Evolutionary conservation across 495 filamentous ascomycete species (phyloP), one percentile per base, ranked within the genome.

Genomic region (Paragyromitra xinjiangensis): DNA sequence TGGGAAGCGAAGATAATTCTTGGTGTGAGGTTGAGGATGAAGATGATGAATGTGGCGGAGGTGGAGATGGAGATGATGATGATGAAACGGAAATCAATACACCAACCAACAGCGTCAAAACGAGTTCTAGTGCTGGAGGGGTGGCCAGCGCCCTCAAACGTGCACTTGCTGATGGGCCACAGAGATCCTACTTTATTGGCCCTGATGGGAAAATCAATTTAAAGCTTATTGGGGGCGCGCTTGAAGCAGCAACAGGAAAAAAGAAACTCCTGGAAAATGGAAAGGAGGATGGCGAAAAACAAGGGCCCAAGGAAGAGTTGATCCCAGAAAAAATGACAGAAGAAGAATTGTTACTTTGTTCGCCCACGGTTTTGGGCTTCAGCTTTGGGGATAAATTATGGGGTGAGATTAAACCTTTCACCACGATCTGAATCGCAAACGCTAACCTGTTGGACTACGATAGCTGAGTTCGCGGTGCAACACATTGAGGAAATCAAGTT

Each of bases 401-500:
- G 85, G 78, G 85, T 75, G 74, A 84, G 69, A 83, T 85, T 64
- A 81, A 75, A 8, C 37, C 44, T 55, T 53, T 14, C 19, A 0
- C 11, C 48, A 53, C 3, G 26, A n/a, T 53, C 40, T 39, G 37
- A 48, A 22, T 19, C 14, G 0, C 16, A 22, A 39, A 50, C 63
- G 26, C 59, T 78, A 12, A 78, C 37, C 48, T 29, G 1, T 51
- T 55, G 71, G 42, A 7, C 24, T 42, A 24, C 5, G 7, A 9
- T 56, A 81, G 80, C 92, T 0, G 91, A 93, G 81, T 91, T 94
- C 76, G 88, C 87, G 45, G 87, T 93, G 59, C 89, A 88, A 3
- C 88, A 90, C 42, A 87, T 94, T 80, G 86, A 85, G 29, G 88
- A 92, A 8, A 93, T 94, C 72, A 85, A 88, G 59, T 93, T 89